Conservation (phyloP, 176 grass and related monocot genomes). For the maize (Zea mays) region Zm-B73-REFERENCE-NAM-5.0 NC_050096.1:2926001-2926500, state of each 20-base stretch:
- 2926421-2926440: not conserved
- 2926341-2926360: not conserved
- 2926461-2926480: not conserved
- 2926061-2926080: not conserved
- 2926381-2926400: not conserved
- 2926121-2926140: not conserved
- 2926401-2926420: not conserved
- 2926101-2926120: no score
- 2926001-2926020: constrained; percentile 27
- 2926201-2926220: no score
- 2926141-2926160: not conserved
- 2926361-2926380: not conserved
- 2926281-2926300: not conserved
- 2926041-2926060: constrained; percentile 13
- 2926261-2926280: not conserved
- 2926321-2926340: not conserved
- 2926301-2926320: not conserved
- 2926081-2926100: not conserved
- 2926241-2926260: not conserved
- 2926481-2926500: not conserved
- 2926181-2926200: not conserved
- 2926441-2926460: not conserved
- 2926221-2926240: not conserved
- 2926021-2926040: constrained; percentile 19
- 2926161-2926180: not conserved